These are phyloP conservation scores for Debaryomyces maramus DNA, from an alignment of 805 yeast species.

Conservation along the genomic window DNA sequence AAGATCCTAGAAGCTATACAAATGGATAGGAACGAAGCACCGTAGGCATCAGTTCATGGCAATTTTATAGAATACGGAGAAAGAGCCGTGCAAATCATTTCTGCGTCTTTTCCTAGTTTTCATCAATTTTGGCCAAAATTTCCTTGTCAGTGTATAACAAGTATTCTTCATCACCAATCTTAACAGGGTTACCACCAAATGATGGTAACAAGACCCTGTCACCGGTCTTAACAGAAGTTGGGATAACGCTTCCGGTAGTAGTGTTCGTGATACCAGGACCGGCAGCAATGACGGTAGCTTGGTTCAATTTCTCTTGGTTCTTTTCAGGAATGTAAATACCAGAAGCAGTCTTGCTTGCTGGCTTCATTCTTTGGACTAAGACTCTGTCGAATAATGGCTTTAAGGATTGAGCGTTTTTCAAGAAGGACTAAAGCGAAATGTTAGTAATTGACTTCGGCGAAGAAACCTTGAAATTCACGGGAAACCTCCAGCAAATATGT, in stretches of 20 bases:
- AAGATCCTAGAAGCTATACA: neutral
- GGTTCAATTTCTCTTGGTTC: slow-evolving; percentile 90
- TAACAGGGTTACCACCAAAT: slow-evolving; percentile 89
- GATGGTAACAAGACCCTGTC: slow-evolving; percentile 93
- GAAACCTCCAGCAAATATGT: neutral
- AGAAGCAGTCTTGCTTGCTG: slow-evolving; percentile 85
- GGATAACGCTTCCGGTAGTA: slow-evolving; percentile 66
- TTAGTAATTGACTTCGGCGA: slow-evolving; percentile 9
- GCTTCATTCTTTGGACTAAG: slow-evolving; percentile 90
- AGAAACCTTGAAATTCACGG: neutral
- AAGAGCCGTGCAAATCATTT: too few relatives aligned
- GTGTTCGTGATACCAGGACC: slow-evolving; percentile 89
- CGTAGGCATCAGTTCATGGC: too few relatives aligned
- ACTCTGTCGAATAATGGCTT: slow-evolving; percentile 95
- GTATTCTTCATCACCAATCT: slow-evolving; percentile 80
- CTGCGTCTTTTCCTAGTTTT: slow-evolving; percentile 12
- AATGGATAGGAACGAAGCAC: too few relatives aligned
- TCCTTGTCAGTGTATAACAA: slow-evolving; percentile 90
- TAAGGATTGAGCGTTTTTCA: slow-evolving; percentile 83
- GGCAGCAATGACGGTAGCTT: slow-evolving; percentile 88
- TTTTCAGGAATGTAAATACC: slow-evolving; percentile 95
- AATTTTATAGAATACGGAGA: too few relatives aligned
- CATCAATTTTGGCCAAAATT: slow-evolving; percentile 86
- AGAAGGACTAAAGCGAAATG: slow-evolving; percentile 43
- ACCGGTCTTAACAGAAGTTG: slow-evolving; percentile 80